Base-by-base conservation (phyloP, 169 alveolate genomes). In the Plasmodium inui region DNA sequence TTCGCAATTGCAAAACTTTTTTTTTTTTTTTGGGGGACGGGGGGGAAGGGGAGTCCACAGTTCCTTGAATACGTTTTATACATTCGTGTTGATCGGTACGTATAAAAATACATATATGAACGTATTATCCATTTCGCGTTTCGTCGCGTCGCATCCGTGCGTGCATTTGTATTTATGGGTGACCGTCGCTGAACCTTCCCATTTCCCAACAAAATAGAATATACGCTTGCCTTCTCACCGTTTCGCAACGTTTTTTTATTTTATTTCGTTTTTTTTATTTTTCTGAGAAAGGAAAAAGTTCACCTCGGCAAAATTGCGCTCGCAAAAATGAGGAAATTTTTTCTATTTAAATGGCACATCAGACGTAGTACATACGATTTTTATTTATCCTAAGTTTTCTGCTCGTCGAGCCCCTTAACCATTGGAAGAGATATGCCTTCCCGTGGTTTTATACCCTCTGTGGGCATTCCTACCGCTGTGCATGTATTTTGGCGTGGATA, bases 381-480 rank as follows among this genome's bases (percentile, higher is more conserved):
- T 22, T 61, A 61, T 61, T 22, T 61, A 61, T 61, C 28, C 32
- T 1, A 7, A 61, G 28, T 22, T 61, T 22, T 61, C 74, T 61
- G 32, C 19, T 61, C 10, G 12, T 26, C 32, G 26, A 14, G 34
- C 34, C 9, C 34, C 32, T 19, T 61, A 61, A 61, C 17, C 28
- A 61, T 61, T 61, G 8, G 74, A 19, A n/a, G 12, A n/a, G 32
- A 22, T 61, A n/a, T 61, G 32, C 28, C 28, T 61, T 26, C 74
- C 74, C 74, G 32, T 61, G 74, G 74, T 61, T n/a, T n/a, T n/a
- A n/a, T 61, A 61, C 74, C 8, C 74, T 10, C 74, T 61, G 26
- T 61, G 74, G 74, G 74, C 12, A 61, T 61, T 61, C 74, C 10
- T 14, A 61, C 32, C 74, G 32, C 34, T 9, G 32, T 61, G 74